Evolutionary conservation across 192 early-diverging fungal genomes (phyloP).

Genomic region (Piromyces finnis): DNA sequence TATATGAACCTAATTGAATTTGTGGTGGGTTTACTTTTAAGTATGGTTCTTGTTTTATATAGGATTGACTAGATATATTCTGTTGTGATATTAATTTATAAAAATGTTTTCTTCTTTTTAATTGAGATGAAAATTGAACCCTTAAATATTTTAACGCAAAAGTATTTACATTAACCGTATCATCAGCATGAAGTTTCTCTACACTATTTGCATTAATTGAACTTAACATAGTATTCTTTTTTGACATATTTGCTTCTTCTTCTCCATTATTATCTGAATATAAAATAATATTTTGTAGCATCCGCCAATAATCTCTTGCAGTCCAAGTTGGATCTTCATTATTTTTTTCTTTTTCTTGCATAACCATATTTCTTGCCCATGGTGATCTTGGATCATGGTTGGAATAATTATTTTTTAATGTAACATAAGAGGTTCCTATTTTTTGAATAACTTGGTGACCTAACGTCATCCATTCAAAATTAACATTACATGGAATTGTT

Average conservation of each 20-base stretch:
- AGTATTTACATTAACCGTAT: neutral
- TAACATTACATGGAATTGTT: constrained; percentile 29
- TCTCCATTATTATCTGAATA: neutral
- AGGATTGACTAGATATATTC: constrained; percentile 26
- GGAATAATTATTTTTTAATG: constrained; percentile 23
- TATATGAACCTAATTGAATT: constrained; percentile 25
- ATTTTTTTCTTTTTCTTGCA: constrained; percentile 13
- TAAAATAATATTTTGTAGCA: constrained; percentile 6
- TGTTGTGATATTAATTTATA: constrained; percentile 27
- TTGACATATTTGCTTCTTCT: constrained; percentile 1
- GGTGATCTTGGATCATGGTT: constrained; percentile 29
- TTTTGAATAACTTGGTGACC: constrained; percentile 24
- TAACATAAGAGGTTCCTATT: constrained; percentile 8
- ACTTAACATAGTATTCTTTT: neutral
- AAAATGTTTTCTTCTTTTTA: constrained; percentile 40
- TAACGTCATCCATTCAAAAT: constrained; percentile 28
- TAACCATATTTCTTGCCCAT: constrained; percentile 23
- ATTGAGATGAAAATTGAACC: constrained; percentile 10
- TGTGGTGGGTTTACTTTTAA: constrained; percentile 24
- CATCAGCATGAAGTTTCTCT: neutral
- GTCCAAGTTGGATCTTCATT: constrained; percentile 1
- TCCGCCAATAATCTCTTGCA: constrained; percentile 17
- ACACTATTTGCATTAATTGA: neutral
- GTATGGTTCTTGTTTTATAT: constrained; percentile 11
- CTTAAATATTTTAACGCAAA: neutral